phyloP scores from a whole-genome alignment of 2,329 filamentous ascomycete genomes.

The Cercospora janseana region DNA sequence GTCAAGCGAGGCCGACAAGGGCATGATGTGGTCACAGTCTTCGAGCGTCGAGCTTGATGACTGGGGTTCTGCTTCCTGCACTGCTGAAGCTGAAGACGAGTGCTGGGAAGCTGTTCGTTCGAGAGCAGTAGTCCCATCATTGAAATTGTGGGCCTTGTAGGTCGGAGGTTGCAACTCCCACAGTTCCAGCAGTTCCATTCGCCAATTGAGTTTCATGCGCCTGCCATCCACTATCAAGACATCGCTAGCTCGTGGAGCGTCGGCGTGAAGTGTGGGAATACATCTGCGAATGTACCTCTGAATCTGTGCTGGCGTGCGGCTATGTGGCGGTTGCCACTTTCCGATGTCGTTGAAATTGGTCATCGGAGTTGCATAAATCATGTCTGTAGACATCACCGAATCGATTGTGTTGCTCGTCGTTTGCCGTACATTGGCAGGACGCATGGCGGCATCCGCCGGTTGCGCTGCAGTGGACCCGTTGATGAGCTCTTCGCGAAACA shows the following conservation, averaged over 20 bases:
- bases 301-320: slow-evolving; percentile 38
- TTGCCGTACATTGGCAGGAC: slow-evolving; percentile 29
- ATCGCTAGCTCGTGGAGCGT: slow-evolving; percentile 47
- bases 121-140: slow-evolving; percentile 8
- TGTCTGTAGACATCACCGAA: slow-evolving; percentile 32
- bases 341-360: slow-evolving; percentile 35
- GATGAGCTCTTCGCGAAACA: slow-evolving; percentile 36
- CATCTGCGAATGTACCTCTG: slow-evolving; percentile 50
- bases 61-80: slow-evolving; percentile 12
- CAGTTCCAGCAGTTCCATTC: slow-evolving; percentile 43
- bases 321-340: slow-evolving; percentile 40
- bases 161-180: slow-evolving; percentile 46
- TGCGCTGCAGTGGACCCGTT: slow-evolving; percentile 8
- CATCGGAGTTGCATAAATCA: slow-evolving; percentile 35
- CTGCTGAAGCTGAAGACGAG: slow-evolving; percentile 20
- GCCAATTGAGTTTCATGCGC: slow-evolving; percentile 47
- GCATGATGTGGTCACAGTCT: slow-evolving; percentile 24
- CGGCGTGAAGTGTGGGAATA: slow-evolving; percentile 46
- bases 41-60: slow-evolving; percentile 24
- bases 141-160: slow-evolving; percentile 40
- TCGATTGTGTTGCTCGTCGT: slow-evolving; percentile 30
- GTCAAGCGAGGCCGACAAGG: slow-evolving; percentile 21
- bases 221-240: slow-evolving; percentile 45
- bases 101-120: slow-evolving; percentile 22
- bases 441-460: slow-evolving; percentile 9